Conservation (phyloP, 2,329 filamentous ascomycete species). For the Sporothrix mexicana region DNA sequence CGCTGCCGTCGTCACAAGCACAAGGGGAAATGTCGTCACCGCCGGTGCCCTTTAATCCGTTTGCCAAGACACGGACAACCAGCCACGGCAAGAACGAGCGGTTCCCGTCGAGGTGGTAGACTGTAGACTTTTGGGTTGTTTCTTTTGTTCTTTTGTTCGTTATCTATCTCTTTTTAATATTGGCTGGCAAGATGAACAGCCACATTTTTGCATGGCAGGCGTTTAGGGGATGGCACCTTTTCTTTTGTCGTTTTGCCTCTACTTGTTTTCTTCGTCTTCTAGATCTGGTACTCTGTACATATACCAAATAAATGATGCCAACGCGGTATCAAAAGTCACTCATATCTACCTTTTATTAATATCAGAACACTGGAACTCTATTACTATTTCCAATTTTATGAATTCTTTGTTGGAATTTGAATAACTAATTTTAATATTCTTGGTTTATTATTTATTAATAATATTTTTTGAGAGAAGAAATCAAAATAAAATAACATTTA, state of each 20-base stretch:
- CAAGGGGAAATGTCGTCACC: slow-evolving; percentile 34
- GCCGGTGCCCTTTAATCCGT: slow-evolving; percentile 45
- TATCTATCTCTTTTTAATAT: background rate
- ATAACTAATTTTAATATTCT: too few relatives aligned
- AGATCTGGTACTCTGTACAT: too few relatives aligned
- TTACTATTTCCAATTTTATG: too few relatives aligned
- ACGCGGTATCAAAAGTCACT: too few relatives aligned
- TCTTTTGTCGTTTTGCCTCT: background rate
- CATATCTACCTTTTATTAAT: too few relatives aligned
- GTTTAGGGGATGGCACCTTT: background rate
- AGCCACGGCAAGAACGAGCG: slow-evolving; percentile 50
- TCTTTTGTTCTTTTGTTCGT: background rate
- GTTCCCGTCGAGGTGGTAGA: slow-evolving; percentile 46
- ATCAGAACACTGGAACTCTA: too few relatives aligned
- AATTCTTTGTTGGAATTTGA: too few relatives aligned
- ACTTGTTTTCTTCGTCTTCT: background rate
- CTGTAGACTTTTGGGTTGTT: too few relatives aligned
- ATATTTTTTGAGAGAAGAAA: too few relatives aligned
- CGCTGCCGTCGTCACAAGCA: slow-evolving; percentile 18
- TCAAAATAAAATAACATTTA: too few relatives aligned
- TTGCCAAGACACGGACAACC: slow-evolving; percentile 48
- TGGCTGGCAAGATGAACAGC: background rate
- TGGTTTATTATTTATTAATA: too few relatives aligned
- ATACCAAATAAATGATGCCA: too few relatives aligned
- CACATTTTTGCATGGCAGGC: slow-evolving; percentile 23